Conservation (phyloP, 176 grass and related monocot genomes). For the Phoenix roebelenii region DNA sequence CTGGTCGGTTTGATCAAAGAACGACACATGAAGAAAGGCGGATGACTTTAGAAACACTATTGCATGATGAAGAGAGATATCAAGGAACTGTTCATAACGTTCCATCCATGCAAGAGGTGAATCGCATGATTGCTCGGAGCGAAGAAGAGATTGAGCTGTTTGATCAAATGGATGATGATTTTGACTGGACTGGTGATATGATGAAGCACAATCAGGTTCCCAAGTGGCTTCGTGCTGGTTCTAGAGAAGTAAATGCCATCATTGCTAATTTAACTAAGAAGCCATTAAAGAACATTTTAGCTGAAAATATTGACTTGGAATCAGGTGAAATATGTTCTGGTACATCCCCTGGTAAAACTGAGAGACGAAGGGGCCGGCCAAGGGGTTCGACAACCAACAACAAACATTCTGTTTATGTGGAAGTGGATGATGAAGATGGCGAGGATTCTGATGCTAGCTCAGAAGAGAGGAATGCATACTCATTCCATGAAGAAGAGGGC, state of each 20-base stretch:
- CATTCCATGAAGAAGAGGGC: conserved; percentile 55
- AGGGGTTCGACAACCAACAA: conserved; percentile 22
- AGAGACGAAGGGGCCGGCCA: conserved; percentile 58
- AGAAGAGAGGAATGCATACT: conserved; percentile 51
- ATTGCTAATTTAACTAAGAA: conserved; percentile 67
- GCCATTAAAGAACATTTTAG: conserved; percentile 45
- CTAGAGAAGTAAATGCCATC: conserved; percentile 61
- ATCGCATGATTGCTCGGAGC: conserved; percentile 97
- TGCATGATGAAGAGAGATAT: conserved; percentile 95
- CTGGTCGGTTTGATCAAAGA: conserved; percentile 99
- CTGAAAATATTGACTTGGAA: conserved; percentile 40
- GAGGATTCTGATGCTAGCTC: conserved; percentile 77
- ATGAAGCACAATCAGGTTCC: conserved; percentile 68
- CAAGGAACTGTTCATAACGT: conserved; percentile 96
- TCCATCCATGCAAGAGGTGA: conserved; percentile 92
- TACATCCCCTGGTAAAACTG: conserved; percentile 30
- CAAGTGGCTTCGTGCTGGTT: conserved; percentile 79
- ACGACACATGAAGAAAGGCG: conserved; percentile 98
- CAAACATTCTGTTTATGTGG: conserved; percentile 72
- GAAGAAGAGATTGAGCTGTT: conserved; percentile 86
- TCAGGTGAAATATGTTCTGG: conserved; percentile 21
- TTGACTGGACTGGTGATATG: conserved; percentile 95
- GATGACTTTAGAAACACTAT: conserved; percentile 81
- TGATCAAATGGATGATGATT: conserved; percentile 99
- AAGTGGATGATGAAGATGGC: conserved; percentile 73